Conservation (phyloP, 306 rosid species). For the Prunus armeniaca region DNA sequence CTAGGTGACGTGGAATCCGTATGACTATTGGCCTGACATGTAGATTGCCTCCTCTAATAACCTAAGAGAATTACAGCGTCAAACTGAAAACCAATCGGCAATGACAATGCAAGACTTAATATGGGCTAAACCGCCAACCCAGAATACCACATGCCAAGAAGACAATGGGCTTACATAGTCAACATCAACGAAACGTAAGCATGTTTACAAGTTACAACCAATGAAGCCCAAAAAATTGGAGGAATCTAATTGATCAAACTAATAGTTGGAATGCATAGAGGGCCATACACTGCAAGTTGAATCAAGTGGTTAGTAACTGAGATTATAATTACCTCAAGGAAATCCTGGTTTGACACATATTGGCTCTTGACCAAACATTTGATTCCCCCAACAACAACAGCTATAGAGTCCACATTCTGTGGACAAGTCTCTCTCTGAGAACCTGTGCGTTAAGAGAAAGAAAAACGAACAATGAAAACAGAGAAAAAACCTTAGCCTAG, state of each 20-base stretch:
- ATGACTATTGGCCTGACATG: background rate
- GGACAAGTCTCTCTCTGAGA: conserved; percentile 31
- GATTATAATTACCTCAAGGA: conserved; percentile 67
- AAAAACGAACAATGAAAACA: background rate
- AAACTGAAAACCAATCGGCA: background rate
- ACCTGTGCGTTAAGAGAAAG: conserved; percentile 38
- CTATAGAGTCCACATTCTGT: conserved; percentile 39
- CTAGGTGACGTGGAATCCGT: background rate
- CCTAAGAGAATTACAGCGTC: background rate
- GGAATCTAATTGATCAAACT: background rate
- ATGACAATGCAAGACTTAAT: too few relatives aligned
- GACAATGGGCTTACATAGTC: background rate
- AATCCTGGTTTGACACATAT: conserved; percentile 79
- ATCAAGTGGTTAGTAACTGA: background rate
- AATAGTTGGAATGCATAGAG: background rate
- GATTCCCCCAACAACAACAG: conserved; percentile 60
- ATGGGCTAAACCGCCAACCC: background rate
- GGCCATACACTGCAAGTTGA: background rate
- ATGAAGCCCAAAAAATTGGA: background rate
- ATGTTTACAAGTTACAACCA: background rate
- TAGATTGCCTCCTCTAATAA: background rate
- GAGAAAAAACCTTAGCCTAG: background rate
- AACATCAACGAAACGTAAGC: background rate
- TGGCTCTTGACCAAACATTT: conserved; percentile 62
- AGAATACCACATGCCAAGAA: background rate